phyloP scores from a whole-genome alignment of 306 rosid species.

The Pterocarpus santalinus region DNA sequence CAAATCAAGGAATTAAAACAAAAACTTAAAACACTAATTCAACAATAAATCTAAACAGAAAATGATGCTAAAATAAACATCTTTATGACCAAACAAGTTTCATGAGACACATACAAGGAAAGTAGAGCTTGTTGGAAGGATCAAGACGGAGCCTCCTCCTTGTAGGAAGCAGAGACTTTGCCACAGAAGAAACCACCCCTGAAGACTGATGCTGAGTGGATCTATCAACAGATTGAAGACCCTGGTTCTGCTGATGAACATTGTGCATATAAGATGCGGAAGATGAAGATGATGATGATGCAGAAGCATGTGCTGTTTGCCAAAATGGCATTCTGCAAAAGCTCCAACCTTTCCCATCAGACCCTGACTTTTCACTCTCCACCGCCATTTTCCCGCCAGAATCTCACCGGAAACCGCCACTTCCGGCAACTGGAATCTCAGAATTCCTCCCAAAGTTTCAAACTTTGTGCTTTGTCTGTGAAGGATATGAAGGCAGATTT shows the following conservation, averaged over 20 bases:
- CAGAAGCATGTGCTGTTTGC: conserved; percentile 70
- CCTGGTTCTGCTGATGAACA: conserved; percentile 60
- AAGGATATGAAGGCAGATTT: conserved; percentile 45
- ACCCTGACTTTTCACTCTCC: conserved; percentile 70
- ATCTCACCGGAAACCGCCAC: conserved; percentile 36
- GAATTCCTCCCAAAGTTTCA: conserved; percentile 43
- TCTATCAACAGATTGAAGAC: conserved; percentile 66
- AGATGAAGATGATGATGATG: conserved; percentile 59
- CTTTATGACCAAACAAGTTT: conserved; percentile 9
- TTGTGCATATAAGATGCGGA: conserved; percentile 61
- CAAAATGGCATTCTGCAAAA: conserved; percentile 88
- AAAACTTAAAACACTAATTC: conserved; percentile 30
- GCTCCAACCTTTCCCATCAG: conserved; percentile 80
- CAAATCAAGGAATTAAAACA: conserved; percentile 25
- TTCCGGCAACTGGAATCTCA: conserved; percentile 49
- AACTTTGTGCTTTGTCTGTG: conserved; percentile 39
- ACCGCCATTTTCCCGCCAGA: conserved; percentile 64
- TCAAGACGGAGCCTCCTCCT: conserved; percentile 92
- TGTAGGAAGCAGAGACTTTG: conserved; percentile 85
- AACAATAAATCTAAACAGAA: conserved; percentile 42
- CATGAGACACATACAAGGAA: conserved; percentile 73
- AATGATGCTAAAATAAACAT: conserved; percentile 6
- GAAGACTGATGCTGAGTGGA: conserved; percentile 60
- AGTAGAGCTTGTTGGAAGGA: conserved; percentile 92
- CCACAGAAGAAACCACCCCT: conserved; percentile 71